Percentiles rank a stretch among this genome's conserved stretches.
Evolutionary conservation across 768 basidiomycete genomes (phyloP).

Genomic region (Tulasnella sp.): DNA sequence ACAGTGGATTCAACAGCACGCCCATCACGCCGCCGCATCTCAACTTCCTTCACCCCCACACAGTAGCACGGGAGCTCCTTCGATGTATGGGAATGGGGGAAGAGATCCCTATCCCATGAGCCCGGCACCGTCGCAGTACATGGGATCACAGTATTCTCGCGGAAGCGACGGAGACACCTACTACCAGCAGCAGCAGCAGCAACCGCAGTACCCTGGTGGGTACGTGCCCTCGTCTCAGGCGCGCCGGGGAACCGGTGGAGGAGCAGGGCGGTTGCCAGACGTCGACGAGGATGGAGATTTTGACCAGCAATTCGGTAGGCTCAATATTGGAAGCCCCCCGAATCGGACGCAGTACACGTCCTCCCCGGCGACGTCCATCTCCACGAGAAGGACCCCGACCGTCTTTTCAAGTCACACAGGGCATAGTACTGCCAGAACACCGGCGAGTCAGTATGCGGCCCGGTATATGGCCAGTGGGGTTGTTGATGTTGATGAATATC

Average conservation of each 20-base stretch:
- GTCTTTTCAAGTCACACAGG: neutral
- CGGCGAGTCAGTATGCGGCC: constrained; percentile 19
- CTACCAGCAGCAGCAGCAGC: neutral
- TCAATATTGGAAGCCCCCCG: neutral
- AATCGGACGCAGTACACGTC: neutral
- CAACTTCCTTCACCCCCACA: constrained; percentile 16
- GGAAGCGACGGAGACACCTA: neutral
- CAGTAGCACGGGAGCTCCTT: constrained; percentile 10
- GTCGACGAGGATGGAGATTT: constrained; percentile 20
- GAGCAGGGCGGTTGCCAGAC: neutral
- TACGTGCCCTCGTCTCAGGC: neutral
- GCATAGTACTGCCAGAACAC: constrained; percentile 8
- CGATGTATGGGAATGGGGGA: neutral
- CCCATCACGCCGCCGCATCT: neutral
- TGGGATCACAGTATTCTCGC: constrained; percentile 22
- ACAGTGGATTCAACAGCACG: constrained; percentile 22
- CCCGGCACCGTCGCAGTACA: constrained; percentile 12
- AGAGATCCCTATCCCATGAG: constrained; percentile 4
- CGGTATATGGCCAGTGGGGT: neutral
- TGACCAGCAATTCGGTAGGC: constrained; percentile 20
- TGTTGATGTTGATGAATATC: constrained; percentile 1
- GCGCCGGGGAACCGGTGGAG: neutral
- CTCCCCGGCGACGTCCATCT: constrained; percentile 3
- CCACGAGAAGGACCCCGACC: neutral
- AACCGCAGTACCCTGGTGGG: neutral